phyloP scores from a whole-genome alignment of 1,284 basidiomycete genomes.

The Microbotryum saponariae region DNA sequence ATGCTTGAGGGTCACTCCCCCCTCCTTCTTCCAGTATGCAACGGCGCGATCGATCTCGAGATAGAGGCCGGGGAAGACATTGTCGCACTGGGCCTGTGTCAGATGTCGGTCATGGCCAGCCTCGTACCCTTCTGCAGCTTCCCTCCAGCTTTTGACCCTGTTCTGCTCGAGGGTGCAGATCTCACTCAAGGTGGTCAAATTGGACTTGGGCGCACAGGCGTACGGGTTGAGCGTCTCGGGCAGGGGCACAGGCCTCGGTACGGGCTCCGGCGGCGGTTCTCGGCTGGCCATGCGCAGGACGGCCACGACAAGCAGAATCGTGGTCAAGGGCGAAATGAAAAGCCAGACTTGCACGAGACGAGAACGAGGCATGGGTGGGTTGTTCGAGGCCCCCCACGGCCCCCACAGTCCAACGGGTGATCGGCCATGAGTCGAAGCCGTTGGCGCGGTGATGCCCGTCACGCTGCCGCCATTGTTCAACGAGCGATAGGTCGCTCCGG shows the following conservation, averaged over 20 bases:
- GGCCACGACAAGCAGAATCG: slow-evolving; percentile 7
- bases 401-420: too few species aligned
- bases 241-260: not conserved
- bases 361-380: too few species aligned
- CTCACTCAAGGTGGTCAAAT: slow-evolving; percentile 3
- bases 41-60: slow-evolving; percentile 39
- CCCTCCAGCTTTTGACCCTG: not conserved
- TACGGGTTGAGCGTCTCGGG: slow-evolving; percentile 9
- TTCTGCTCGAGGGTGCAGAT: slow-evolving; percentile 2
- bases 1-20: slow-evolving; percentile 36
- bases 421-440: too few species aligned
- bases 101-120: slow-evolving; percentile 29
- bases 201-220: slow-evolving; percentile 6
- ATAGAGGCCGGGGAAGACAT: slow-evolving; percentile 38
- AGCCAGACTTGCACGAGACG: slow-evolving; percentile 6
- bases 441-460: too few species aligned
- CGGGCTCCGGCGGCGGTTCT: not conserved
- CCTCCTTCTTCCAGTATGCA: slow-evolving; percentile 32
- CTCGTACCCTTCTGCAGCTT: slow-evolving; percentile 5
- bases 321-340: slow-evolving; percentile 9
- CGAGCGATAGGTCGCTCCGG: too few species aligned
- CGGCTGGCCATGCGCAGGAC: not conserved
- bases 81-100: slow-evolving; percentile 35
- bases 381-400: too few species aligned
- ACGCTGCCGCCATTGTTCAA: too few species aligned